phyloP scores from a whole-genome alignment of 306 rosid species.

The Adenanthera pavonina region DNA sequence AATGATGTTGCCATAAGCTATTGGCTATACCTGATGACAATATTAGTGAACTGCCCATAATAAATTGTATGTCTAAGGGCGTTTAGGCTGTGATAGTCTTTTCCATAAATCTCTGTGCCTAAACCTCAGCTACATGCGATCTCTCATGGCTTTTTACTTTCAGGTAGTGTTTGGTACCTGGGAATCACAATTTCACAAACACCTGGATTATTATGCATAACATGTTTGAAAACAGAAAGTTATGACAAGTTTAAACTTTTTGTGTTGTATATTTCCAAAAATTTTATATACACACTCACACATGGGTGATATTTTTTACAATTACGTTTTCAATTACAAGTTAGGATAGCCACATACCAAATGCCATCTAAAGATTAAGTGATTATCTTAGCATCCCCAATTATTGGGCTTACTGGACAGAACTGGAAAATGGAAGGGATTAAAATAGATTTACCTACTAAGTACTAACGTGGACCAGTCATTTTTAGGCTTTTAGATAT shows the following conservation, averaged over 20 bases:
- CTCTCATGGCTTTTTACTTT: slow-evolving; percentile 25
- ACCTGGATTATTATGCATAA: background rate
- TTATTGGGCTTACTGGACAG: background rate
- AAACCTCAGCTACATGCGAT: slow-evolving; percentile 23
- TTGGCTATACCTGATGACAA: slow-evolving; percentile 20
- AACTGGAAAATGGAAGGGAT: background rate
- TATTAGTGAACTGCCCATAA: background rate
- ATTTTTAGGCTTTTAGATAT: background rate
- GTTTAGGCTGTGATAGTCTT: slow-evolving; percentile 22
- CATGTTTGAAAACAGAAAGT: background rate
- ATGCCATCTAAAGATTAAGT: background rate
- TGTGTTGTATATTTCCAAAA: background rate
- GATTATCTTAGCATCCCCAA: background rate
- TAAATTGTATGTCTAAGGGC: background rate
- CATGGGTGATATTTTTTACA: too few relatives aligned
- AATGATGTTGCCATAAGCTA: slow-evolving; percentile 10
- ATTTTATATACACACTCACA: too few relatives aligned
- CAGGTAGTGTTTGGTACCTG: background rate
- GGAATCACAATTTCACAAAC: background rate
- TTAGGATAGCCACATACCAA: background rate
- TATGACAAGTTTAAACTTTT: background rate
- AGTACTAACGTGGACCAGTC: background rate
- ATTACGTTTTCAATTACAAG: background rate
- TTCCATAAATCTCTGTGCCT: background rate
- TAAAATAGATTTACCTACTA: background rate